These are phyloP conservation scores for Sclerotinia nivalis DNA, from an alignment of 2,329 filamentous ascomycete species.

Conservation along the genomic window DNA sequence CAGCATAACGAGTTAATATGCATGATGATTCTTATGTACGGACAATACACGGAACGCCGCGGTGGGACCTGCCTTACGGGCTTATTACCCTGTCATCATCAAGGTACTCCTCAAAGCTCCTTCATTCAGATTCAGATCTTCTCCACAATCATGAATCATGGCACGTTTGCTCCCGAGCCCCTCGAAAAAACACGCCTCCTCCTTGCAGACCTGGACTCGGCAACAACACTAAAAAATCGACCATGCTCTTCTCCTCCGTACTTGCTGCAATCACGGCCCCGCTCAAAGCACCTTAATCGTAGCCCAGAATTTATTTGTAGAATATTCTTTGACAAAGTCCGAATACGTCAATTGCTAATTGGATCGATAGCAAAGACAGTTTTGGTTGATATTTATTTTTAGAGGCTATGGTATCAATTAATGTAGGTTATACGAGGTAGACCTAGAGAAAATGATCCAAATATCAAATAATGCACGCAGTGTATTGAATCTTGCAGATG, in stretches of 20 bases:
- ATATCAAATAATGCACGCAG: not conserved
- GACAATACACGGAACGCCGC: not conserved
- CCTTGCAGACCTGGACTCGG: not conserved
- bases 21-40: not conserved
- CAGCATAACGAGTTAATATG: not conserved
- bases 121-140: conserved; percentile 1
- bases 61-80: conserved; percentile 6
- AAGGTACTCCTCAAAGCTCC: conserved; percentile 2
- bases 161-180: conserved; percentile 9
- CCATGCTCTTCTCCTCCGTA: not conserved
- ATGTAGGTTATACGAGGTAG: not conserved
- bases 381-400: not conserved
- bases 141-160: conserved; percentile 15
- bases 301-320: not conserved
- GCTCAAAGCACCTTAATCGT: not conserved
- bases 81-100: not conserved
- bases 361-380: not conserved
- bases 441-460: not conserved
- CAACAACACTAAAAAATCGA: not conserved
- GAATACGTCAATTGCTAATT: not conserved
- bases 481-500: not conserved
- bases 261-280: conserved; percentile 14
- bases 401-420: too few relatives aligned
- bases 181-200: not conserved
- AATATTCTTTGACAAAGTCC: not conserved